Percentiles rank a stretch among this genome's conserved stretches.
Conservation (phyloP, 352 stramenopile species). For the Phytophthora hibernalis region DNA sequence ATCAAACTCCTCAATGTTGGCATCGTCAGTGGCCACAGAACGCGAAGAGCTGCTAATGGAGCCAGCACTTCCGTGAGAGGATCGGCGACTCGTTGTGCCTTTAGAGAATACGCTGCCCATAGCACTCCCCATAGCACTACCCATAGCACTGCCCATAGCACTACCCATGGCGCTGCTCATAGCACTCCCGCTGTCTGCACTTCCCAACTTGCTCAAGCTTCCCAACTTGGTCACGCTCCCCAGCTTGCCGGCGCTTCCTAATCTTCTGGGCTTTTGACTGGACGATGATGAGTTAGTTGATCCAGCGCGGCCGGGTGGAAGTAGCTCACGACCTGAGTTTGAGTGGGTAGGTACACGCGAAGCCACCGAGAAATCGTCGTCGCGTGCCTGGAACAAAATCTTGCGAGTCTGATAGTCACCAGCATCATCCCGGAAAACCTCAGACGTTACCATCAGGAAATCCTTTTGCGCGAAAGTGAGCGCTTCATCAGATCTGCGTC, state of each 20-base stretch:
- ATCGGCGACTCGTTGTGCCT: conserved; percentile 46
- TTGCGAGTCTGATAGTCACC: conserved; percentile 90
- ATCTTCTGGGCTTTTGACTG: conserved; percentile 44
- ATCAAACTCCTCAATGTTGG: conserved; percentile 60
- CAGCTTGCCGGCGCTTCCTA: conserved; percentile 34
- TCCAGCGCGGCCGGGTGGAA: conserved; percentile 40
- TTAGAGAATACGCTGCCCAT: conserved; percentile 27
- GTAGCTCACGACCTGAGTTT: conserved; percentile 61
- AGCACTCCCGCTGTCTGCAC: conserved; percentile 22
- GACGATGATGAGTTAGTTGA: conserved; percentile 54
- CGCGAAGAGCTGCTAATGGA: conserved; percentile 62
- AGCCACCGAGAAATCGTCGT: conserved; percentile 87
- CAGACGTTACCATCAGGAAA: conserved; percentile 91
- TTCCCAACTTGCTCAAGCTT: conserved; percentile 26
- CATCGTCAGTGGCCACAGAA: conserved; percentile 45
- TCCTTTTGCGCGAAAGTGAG: conserved; percentile 89
- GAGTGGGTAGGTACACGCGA: conserved; percentile 79
- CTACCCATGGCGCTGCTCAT: conserved; percentile 38
- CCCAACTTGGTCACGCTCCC: conserved; percentile 4
- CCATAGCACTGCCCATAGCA: conserved; percentile 29
- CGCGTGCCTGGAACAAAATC: conserved; percentile 87
- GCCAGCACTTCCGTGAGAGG: conserved; percentile 47
- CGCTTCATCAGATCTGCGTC: conserved; percentile 85
- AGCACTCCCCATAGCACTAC: conserved; percentile 21
- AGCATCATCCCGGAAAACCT: conserved; percentile 88